Conservation (phyloP, 495 filamentous ascomycete species). For the Aspergillus taichungensis region DNA sequence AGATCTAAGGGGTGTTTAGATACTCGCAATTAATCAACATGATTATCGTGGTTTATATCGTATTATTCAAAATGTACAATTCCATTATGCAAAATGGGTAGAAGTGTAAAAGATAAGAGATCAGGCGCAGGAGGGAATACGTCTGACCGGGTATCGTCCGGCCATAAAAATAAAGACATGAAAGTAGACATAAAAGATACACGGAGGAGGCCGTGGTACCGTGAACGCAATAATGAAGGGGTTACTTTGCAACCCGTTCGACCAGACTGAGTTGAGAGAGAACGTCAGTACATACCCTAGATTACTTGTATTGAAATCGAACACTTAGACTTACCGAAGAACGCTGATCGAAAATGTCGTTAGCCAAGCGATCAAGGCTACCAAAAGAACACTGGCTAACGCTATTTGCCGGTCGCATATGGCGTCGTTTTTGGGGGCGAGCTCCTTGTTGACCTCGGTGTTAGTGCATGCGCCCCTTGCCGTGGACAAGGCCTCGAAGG, state of each 20-base stretch:
- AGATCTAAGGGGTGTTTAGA: too few species aligned
- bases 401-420: conserved; percentile 69
- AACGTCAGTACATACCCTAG: neutral
- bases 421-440: conserved; percentile 30
- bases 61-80: too few species aligned
- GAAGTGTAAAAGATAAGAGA: too few species aligned
- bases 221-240: neutral
- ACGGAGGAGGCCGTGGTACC: neutral
- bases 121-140: too few species aligned
- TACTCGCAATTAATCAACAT: too few species aligned
- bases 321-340: conserved; percentile 49
- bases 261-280: conserved; percentile 44
- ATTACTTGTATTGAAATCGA: neutral
- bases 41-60: too few species aligned
- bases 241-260: conserved; percentile 50
- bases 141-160: too few species aligned
- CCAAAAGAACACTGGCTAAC: conserved; percentile 68
- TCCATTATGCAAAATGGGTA: too few species aligned
- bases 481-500: conserved; percentile 75
- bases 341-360: conserved; percentile 84
- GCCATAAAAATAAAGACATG: neutral
- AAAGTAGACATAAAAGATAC: neutral
- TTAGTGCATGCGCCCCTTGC: conserved; percentile 52
- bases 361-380: conserved; percentile 83
- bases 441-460: conserved; percentile 27